Percentiles rank a stretch among this genome's conserved stretches.
Conservation (phyloP, 495 filamentous ascomycete genomes). For the Penicillium bialowiezense region DNA sequence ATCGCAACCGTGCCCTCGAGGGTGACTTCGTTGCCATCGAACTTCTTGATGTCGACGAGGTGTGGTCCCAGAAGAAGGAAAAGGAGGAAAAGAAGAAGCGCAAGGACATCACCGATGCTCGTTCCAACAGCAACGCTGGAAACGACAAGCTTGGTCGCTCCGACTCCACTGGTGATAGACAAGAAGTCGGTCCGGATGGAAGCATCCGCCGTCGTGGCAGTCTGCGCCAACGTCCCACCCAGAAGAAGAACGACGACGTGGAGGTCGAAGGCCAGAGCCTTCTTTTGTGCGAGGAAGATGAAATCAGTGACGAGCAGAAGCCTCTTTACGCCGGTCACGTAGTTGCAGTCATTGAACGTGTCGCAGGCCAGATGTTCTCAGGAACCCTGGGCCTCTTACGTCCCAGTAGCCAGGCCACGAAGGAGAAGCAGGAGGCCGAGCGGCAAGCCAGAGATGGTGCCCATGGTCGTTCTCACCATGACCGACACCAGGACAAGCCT, state of each 20-base stretch:
- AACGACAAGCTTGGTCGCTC: constrained; percentile 63
- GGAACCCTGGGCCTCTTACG: constrained; percentile 90
- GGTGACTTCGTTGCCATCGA: constrained; percentile 95
- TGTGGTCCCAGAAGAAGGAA: constrained; percentile 97
- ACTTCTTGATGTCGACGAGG: constrained; percentile 95
- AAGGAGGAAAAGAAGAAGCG: constrained; percentile 99
- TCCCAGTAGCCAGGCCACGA: constrained; percentile 97
- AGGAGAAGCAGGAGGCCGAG: constrained; percentile 99
- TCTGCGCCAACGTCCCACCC: constrained; percentile 91
- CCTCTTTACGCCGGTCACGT: constrained; percentile 95
- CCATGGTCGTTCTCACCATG: constrained; percentile 70
- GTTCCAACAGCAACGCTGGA: constrained; percentile 67
- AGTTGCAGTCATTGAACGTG: constrained; percentile 94
- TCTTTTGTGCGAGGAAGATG: constrained; percentile 94
- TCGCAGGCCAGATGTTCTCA: constrained; percentile 98
- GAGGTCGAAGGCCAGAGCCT: constrained; percentile 98
- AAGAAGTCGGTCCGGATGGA: constrained; percentile 65
- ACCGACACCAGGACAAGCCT: constrained; percentile 89
- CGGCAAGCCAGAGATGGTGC: constrained; percentile 84
- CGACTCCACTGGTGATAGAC: constrained; percentile 62
- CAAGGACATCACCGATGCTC: constrained; percentile 94
- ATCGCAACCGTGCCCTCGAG: constrained; percentile 92
- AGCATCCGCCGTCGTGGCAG: constrained; percentile 90
- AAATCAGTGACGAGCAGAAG: constrained; percentile 97
- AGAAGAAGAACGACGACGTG: constrained; percentile 99